Conservation (phyloP, 179 eudicot species). For the Drosera spatulata region DNA sequence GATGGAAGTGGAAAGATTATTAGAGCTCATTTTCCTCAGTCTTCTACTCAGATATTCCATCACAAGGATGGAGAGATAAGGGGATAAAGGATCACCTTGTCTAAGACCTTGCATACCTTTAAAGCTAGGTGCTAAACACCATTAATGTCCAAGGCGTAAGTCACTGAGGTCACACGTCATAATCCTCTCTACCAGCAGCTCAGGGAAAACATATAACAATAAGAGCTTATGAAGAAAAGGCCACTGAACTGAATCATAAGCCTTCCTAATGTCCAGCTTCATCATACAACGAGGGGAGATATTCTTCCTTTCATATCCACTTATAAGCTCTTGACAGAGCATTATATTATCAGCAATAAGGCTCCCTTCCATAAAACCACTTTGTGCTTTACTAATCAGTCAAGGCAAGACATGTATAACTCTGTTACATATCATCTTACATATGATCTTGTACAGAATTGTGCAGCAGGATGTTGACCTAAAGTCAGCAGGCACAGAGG, state of each 20-base stretch:
- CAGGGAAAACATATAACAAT: not conserved
- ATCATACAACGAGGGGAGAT: not conserved
- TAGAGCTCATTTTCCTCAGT: too few species aligned
- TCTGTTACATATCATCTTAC: not conserved
- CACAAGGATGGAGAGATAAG: not conserved
- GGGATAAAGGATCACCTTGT: not conserved
- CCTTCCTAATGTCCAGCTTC: not conserved
- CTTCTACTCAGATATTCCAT: not conserved
- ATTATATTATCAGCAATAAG: not conserved
- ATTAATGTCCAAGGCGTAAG: not conserved
- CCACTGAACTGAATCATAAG: not conserved
- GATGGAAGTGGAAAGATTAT: too few species aligned
- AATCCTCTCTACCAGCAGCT: not conserved
- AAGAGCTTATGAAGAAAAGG: not conserved
- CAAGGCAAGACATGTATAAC: not conserved
- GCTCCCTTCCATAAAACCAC: not conserved
- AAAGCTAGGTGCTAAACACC: not conserved
- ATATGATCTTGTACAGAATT: not conserved
- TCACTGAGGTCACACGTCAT: not conserved
- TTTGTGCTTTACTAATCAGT: not conserved
- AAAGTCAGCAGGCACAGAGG: not conserved
- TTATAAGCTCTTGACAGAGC: not conserved
- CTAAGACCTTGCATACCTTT: not conserved
- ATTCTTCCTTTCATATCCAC: not conserved
- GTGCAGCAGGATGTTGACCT: not conserved